Conservation (phyloP, 148 eudicot genomes). For the Dianthus caryophyllus region DNA sequence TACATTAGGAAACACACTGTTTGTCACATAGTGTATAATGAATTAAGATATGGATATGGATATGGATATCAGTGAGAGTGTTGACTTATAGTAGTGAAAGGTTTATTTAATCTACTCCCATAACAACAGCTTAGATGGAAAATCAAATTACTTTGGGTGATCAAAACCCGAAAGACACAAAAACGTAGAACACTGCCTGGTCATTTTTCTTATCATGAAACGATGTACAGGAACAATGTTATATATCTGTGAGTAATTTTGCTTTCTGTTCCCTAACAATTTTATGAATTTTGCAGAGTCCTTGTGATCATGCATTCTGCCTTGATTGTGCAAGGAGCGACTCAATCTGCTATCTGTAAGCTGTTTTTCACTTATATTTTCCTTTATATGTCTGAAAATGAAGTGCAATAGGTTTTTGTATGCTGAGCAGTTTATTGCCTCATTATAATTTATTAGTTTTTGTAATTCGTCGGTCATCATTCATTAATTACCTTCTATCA, state of each 20-base stretch:
- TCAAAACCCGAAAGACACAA: too few species aligned
- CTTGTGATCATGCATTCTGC: slow-evolving; percentile 96
- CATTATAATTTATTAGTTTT: background rate
- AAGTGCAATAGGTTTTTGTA: background rate
- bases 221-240: background rate
- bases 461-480: too few species aligned
- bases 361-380: slow-evolving; percentile 2
- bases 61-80: too few species aligned
- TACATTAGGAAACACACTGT: too few species aligned
- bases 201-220: background rate
- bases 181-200: too few species aligned
- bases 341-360: slow-evolving; percentile 98
- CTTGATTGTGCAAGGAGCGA: slow-evolving; percentile 98
- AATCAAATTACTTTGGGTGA: too few species aligned
- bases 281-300: slow-evolving; percentile 68
- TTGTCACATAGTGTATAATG: too few species aligned
- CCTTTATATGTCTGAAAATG: background rate
- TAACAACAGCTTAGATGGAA: too few species aligned
- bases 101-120: too few species aligned
- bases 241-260: background rate
- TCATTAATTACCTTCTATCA: background rate
- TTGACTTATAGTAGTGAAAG: too few species aligned
- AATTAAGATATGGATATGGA: too few species aligned
- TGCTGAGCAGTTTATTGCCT: background rate
- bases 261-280: background rate